Conservation (phyloP, 2,329 filamentous ascomycete species). For the Didymella pinodella region DNA sequence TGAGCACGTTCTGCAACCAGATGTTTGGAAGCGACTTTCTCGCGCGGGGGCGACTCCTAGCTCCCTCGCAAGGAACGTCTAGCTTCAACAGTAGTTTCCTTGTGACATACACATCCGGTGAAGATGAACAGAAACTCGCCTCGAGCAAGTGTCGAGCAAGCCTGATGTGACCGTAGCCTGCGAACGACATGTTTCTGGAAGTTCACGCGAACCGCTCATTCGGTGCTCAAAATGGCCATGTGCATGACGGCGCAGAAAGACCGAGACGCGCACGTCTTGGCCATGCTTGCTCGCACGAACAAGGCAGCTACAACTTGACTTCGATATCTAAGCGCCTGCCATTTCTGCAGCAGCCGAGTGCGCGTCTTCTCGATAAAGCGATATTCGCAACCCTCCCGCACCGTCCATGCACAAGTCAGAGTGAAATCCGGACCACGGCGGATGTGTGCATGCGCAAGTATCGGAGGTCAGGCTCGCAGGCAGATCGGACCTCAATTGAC, state of each 20-base stretch:
- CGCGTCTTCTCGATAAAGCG: background rate
- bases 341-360: background rate
- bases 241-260: background rate
- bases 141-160: background rate
- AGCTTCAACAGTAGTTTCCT: background rate
- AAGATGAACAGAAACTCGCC: background rate
- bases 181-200: background rate
- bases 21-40: constrained; percentile 5
- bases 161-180: background rate
- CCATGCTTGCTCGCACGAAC: background rate
- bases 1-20: background rate
- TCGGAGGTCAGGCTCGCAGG: background rate
- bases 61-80: background rate
- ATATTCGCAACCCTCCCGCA: background rate
- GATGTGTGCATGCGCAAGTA: background rate
- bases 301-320: background rate
- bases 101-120: constrained; percentile 6
- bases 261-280: background rate
- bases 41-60: constrained; percentile 4
- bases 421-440: background rate
- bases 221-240: background rate
- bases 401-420: background rate
- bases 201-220: background rate
- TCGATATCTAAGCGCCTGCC: background rate
- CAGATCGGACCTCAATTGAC: background rate